phyloP scores from a whole-genome alignment of 148 eudicot genomes.

The Amaranthus cruentus region DNA sequence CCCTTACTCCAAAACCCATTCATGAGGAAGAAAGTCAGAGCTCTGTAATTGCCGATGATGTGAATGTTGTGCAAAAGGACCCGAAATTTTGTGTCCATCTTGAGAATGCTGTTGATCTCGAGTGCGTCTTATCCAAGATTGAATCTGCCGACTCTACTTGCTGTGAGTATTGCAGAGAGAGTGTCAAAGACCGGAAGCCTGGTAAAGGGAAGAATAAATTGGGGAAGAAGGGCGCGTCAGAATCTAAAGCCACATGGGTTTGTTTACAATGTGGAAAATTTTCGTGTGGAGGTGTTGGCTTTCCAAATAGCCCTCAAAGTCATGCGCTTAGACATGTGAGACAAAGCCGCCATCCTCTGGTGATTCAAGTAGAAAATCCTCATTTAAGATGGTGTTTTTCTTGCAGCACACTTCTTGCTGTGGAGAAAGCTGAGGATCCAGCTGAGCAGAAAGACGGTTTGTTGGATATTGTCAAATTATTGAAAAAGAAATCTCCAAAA shows the following conservation, averaged over 20 bases:
- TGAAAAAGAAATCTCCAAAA: slow-evolving; percentile 51
- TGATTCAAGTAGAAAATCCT: slow-evolving; percentile 61
- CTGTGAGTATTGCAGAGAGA: slow-evolving; percentile 82
- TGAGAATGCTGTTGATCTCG: slow-evolving; percentile 58
- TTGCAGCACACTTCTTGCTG: slow-evolving; percentile 55
- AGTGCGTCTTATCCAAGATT: slow-evolving; percentile 43
- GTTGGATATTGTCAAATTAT: slow-evolving; percentile 47
- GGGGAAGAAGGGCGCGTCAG: slow-evolving; percentile 51
- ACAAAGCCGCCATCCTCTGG: slow-evolving; percentile 62
- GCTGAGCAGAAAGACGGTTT: slow-evolving; percentile 49
- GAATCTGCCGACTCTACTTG: slow-evolving; percentile 38
- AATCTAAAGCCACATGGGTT: slow-evolving; percentile 73
- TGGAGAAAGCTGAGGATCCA: slow-evolving; percentile 39
- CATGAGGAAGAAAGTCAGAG: slow-evolving; percentile 20
- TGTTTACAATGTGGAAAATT: slow-evolving; percentile 85
- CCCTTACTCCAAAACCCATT: slow-evolving; percentile 29
- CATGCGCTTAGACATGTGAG: slow-evolving; percentile 76
- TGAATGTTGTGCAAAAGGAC: slow-evolving; percentile 37
- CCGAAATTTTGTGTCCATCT: slow-evolving; percentile 60
- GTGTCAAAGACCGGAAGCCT: slow-evolving; percentile 44
- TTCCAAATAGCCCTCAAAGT: slow-evolving; percentile 63
- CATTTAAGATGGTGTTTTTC: slow-evolving; percentile 80
- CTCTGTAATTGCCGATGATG: slow-evolving; percentile 30
- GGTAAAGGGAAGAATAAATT: slow-evolving; percentile 64
- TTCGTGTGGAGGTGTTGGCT: slow-evolving; percentile 84